phyloP scores from a whole-genome alignment of 108 stramenopile species.

The Hondaea fermentalgiana region DNA sequence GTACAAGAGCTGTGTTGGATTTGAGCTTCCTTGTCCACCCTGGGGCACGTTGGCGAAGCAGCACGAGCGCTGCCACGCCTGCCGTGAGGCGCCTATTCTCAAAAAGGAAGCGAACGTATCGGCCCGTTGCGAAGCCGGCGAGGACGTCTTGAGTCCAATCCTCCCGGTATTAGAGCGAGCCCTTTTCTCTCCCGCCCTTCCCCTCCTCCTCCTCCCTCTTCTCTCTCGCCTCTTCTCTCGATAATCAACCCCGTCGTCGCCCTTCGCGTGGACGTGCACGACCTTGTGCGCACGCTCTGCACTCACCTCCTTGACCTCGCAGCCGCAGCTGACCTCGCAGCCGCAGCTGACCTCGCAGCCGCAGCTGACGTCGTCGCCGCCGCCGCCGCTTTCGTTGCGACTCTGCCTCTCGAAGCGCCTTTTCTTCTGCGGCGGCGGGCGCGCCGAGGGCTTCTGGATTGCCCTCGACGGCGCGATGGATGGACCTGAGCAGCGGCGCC shows the following conservation, averaged over 20 bases:
- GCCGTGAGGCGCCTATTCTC: background rate
- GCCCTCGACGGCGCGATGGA: no score
- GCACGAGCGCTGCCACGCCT: background rate
- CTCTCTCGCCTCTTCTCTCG: background rate
- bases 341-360: no score
- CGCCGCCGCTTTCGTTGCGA: no score
- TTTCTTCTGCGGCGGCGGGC: no score
- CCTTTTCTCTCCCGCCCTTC: background rate
- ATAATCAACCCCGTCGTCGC: background rate
- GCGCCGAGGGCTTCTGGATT: no score
- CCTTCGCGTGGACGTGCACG: no score
- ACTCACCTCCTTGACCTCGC: no score
- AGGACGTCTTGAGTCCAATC: background rate
- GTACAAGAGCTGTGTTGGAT: background rate
- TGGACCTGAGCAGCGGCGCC: no score
- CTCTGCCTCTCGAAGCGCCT: no score
- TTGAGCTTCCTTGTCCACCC: background rate
- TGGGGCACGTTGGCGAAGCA: background rate
- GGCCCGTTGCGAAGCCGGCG: background rate
- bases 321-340: no score
- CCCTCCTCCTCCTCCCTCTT: background rate
- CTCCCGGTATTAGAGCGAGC: background rate
- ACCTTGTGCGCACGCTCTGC: no score
- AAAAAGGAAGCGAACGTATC: background rate
- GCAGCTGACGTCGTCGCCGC: no score